A percentile compares a stretch with the other conserved stretches of the same genome.
These are phyloP conservation scores for Pythium apleroticum DNA, from an alignment of 352 stramenopile genomes.

Conservation along the genomic window DNA sequence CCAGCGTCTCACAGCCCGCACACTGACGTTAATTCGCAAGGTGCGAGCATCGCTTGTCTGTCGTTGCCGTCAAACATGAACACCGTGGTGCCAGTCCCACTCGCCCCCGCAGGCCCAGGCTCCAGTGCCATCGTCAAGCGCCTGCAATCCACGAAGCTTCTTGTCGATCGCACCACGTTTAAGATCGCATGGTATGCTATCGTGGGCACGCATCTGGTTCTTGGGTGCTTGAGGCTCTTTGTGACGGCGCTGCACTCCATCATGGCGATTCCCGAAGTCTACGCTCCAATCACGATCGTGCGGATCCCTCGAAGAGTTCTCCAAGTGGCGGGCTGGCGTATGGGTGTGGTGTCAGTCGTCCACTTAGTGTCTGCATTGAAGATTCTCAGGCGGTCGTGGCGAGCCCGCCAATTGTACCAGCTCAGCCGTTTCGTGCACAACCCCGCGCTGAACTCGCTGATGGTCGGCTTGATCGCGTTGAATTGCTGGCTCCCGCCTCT, in stretches of 20 bases:
- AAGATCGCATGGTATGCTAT: background rate
- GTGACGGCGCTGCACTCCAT: background rate
- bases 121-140: too few relatives aligned
- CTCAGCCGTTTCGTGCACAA: slow-evolving; percentile 4
- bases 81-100: too few relatives aligned
- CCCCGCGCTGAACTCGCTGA: slow-evolving; percentile 3
- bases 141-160: background rate
- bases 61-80: too few relatives aligned
- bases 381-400: background rate
- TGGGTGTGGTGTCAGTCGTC: background rate
- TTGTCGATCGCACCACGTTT: background rate
- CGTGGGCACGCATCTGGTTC: background rate
- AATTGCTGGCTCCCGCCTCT: slow-evolving; percentile 2
- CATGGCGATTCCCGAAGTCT: background rate
- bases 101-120: too few relatives aligned
- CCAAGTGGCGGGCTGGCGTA: background rate
- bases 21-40: too few relatives aligned
- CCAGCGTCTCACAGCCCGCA: too few relatives aligned
- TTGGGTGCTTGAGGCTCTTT: background rate
- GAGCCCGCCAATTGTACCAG: slow-evolving; percentile 9
- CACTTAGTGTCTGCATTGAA: background rate
- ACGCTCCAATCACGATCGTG: background rate
- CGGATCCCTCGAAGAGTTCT: background rate
- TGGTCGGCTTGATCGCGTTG: slow-evolving; percentile 6
- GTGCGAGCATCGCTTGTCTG: too few relatives aligned